These are phyloP conservation scores for Cercospora zeae-maydis DNA, from an alignment of 2,329 filamentous ascomycete species.

Conservation along the genomic window DNA sequence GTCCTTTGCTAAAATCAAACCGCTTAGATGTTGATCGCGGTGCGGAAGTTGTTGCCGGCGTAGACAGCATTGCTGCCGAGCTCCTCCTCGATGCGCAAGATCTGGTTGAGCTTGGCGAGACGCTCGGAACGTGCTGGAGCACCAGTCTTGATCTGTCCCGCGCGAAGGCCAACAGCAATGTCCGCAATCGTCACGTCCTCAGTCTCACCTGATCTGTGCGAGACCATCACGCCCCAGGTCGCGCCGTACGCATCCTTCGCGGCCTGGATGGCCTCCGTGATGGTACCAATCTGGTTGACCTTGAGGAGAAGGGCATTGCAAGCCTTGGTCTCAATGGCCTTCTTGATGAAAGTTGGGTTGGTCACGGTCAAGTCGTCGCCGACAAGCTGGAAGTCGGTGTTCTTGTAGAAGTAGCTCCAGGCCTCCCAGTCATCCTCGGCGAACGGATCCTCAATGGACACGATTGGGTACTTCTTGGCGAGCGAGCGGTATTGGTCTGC, in stretches of 20 bases:
- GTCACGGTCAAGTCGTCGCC: constrained; percentile 98
- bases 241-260: constrained; percentile 97
- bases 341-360: constrained; percentile 99
- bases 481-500: constrained; percentile 81
- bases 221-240: constrained; percentile 99
- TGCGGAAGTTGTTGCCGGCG: constrained; percentile 90
- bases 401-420: constrained; percentile 99
- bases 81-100: constrained; percentile 99
- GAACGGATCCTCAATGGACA: constrained; percentile 98
- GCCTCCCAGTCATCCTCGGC: constrained; percentile 99
- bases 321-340: constrained; percentile 97
- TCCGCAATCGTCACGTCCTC: constrained; percentile 99
- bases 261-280: constrained; percentile 98
- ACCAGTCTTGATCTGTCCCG: constrained; percentile 99
- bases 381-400: constrained; percentile 95
- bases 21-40: constrained; percentile 76
- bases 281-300: constrained; percentile 99
- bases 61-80: constrained; percentile 87
- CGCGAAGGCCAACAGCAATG: constrained; percentile 91
- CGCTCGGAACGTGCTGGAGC: constrained; percentile 94
- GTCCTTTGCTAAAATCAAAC: neutral
- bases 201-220: constrained; percentile 97
- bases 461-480: constrained; percentile 93
- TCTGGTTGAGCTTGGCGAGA: constrained; percentile 99
- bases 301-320: constrained; percentile 98